Conservation (phyloP, 805 yeast genomes). For the Vanderwaltozyma verrucispora region DNA sequence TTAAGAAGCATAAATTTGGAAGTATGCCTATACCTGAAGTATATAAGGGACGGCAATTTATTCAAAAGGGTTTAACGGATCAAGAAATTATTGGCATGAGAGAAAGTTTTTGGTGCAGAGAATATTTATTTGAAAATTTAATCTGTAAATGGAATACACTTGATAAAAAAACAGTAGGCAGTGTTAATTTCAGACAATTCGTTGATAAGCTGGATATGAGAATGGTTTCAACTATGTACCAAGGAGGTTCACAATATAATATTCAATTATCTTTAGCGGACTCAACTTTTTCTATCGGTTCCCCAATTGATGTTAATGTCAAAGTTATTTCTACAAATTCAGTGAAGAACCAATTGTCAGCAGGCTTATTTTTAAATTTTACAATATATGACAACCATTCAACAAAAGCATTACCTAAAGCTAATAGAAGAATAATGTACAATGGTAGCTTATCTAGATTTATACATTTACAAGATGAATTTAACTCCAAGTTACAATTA, state of each 20-base stretch:
- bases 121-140: slow-evolving; percentile 47
- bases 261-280: slow-evolving; percentile 9
- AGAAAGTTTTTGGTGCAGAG: slow-evolving; percentile 74
- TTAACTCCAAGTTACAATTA: slow-evolving; percentile 35
- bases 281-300: slow-evolving; percentile 8
- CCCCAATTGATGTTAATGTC: slow-evolving; percentile 6
- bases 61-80: slow-evolving; percentile 38
- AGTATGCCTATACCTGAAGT: slow-evolving; percentile 57
- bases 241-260: slow-evolving; percentile 12
- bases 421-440: slow-evolving; percentile 50
- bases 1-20: slow-evolving; percentile 26
- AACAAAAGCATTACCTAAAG: slow-evolving; percentile 14
- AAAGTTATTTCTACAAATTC: slow-evolving; percentile 5
- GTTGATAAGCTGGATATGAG: slow-evolving; percentile 18
- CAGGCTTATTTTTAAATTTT: slow-evolving; percentile 5
- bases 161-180: slow-evolving; percentile 10
- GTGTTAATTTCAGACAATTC: slow-evolving; percentile 20
- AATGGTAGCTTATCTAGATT: slow-evolving; percentile 58
- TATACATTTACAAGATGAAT: slow-evolving; percentile 33
- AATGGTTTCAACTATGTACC: slow-evolving; percentile 16
- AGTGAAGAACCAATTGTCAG: background rate
- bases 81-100: slow-evolving; percentile 48
- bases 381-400: slow-evolving; percentile 19
- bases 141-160: slow-evolving; percentile 52
- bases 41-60: slow-evolving; percentile 52